Evolutionary conservation across 225 moss, liverwort and hornwort species (phyloP).

Genomic region (Ulota crispa): DNA sequence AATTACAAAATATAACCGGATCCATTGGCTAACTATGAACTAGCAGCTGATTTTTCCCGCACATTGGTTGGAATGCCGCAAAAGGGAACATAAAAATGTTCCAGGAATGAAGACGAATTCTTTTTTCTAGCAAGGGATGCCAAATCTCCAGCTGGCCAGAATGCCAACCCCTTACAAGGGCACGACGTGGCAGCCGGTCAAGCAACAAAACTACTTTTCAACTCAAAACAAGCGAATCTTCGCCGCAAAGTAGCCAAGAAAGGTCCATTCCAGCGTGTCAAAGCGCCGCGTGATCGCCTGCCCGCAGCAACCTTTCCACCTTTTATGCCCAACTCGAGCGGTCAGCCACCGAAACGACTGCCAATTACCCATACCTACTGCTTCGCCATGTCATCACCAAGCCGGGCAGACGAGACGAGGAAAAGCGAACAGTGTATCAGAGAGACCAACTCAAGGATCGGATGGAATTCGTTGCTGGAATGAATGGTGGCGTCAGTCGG

Average conservation of each 20-base stretch:
- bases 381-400: neutral
- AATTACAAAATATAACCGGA: too few relatives aligned
- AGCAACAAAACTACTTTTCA: neutral
- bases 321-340: neutral
- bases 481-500: neutral
- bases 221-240: neutral
- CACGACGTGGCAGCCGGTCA: too few relatives aligned
- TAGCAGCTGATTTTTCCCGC: too few relatives aligned
- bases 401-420: neutral
- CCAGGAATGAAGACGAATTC: too few relatives aligned
- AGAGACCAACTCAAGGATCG: neutral
- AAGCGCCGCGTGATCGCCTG: neutral
- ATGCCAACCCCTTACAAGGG: too few relatives aligned
- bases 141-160: too few relatives aligned
- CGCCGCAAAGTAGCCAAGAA: conserved; percentile 17
- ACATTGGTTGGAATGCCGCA: too few relatives aligned
- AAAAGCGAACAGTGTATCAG: neutral
- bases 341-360: too few relatives aligned
- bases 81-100: too few relatives aligned
- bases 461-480: neutral
- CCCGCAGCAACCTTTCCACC: neutral
- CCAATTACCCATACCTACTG: neutral
- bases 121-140: too few relatives aligned
- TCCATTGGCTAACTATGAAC: too few relatives aligned
- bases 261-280: conserved; percentile 6